Conservation (phyloP, 768 basidiomycete genomes). For the Suillus bovinus region DNA sequence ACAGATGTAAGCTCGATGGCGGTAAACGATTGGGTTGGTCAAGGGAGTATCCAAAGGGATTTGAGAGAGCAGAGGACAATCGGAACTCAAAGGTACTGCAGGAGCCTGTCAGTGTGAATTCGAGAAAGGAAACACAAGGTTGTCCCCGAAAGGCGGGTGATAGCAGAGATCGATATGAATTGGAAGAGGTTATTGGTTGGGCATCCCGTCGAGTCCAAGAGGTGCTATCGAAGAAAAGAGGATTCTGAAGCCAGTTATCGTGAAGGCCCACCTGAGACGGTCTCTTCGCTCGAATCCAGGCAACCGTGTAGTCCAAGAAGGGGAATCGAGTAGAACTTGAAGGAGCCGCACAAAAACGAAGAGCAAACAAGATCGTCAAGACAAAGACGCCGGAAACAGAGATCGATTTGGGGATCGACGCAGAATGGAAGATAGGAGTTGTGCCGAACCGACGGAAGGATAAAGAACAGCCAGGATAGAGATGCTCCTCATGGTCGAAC, state of each 20-base stretch:
- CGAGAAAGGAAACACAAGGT: too few species aligned
- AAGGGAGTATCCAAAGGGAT: not conserved
- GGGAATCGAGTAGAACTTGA: not conserved
- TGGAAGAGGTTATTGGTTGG: too few species aligned
- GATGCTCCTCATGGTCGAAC: not conserved
- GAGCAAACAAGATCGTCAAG: not conserved
- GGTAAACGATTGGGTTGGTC: not conserved
- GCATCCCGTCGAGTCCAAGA: too few species aligned
- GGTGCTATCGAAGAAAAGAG: too few species aligned
- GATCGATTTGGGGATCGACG: not conserved
- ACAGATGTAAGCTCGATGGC: rapidly evolving
- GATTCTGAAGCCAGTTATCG: too few species aligned
- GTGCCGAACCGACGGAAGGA: not conserved
- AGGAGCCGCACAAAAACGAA: not conserved
- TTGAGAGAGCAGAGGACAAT: not conserved
- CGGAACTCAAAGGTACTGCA: not conserved
- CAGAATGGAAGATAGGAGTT: not conserved
- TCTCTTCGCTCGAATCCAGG: too few species aligned
- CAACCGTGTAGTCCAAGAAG: too few species aligned
- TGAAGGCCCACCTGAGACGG: not conserved
- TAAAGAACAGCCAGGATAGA: not conserved
- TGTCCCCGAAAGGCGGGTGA: too few species aligned
- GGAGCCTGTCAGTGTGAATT: too few species aligned
- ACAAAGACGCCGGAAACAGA: not conserved
- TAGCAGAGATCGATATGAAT: too few species aligned